Percentiles rank a stretch among this genome's conserved stretches.
phyloP scores from a whole-genome alignment of 306 rosid genomes.

The Quercus mongolica region DNA sequence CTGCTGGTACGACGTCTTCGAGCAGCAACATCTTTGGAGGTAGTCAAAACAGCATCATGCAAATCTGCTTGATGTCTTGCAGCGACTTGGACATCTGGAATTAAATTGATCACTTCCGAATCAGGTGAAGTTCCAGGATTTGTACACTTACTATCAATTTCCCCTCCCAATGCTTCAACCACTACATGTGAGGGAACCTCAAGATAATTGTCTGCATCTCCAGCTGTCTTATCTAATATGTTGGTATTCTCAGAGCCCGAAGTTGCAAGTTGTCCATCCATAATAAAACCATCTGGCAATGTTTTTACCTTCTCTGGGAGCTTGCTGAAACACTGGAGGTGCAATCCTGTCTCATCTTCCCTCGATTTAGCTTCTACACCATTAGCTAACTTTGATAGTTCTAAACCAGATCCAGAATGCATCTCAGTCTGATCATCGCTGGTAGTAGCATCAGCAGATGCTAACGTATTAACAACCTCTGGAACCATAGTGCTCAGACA shows the following conservation, averaged over 20 bases:
- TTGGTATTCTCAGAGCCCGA: conserved; percentile 39
- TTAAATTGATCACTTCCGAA: conserved; percentile 85
- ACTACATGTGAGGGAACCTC: conserved; percentile 35
- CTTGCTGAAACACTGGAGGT: conserved; percentile 30
- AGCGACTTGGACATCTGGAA: conserved; percentile 58
- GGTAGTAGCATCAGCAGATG: conserved; percentile 33
- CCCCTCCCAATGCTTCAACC: conserved; percentile 52
- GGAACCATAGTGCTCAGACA: conserved; percentile 48
- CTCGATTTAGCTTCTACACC: conserved; percentile 30
- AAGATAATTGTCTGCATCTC: conserved; percentile 31
- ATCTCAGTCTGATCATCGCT: conserved; percentile 22
- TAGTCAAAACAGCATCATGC: conserved; percentile 40
- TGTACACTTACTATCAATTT: conserved; percentile 39
- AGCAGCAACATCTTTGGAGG: conserved; percentile 47
- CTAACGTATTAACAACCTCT: conserved; percentile 40
- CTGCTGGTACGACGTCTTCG: conserved; percentile 28
- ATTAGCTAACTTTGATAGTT: conserved; percentile 32
- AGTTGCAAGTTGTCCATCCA: conserved; percentile 43
- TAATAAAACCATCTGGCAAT: conserved; percentile 29
- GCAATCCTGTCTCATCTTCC: conserved; percentile 30
- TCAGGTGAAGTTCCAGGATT: conserved; percentile 99
- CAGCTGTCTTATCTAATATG: conserved; percentile 40
- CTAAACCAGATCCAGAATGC: conserved; percentile 27
- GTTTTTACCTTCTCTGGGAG: conserved; percentile 31
- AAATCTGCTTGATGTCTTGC: conserved; percentile 48